Conservation (phyloP, 805 yeast genomes). For the Maudiozyma saulgeensis region DNA sequence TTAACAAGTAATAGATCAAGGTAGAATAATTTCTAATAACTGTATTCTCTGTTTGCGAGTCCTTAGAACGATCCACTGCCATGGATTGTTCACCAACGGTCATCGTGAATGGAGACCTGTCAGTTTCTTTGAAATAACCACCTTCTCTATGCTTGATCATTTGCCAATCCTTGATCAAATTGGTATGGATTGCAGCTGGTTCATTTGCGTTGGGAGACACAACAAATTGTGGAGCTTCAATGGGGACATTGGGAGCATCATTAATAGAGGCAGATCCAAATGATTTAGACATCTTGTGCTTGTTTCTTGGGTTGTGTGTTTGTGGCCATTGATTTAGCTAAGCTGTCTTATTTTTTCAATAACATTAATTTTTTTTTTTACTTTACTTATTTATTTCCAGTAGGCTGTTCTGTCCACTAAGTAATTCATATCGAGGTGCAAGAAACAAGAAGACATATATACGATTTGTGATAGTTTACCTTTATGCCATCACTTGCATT, state of each 20-base stretch:
- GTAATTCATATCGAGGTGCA: no score
- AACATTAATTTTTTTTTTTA: no score
- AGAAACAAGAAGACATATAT: no score
- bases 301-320: no score
- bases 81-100: slow-evolving; percentile 15
- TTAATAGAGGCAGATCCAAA: background rate
- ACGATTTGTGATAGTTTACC: no score
- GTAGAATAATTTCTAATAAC: slow-evolving; percentile 37
- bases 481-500: no score
- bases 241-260: background rate
- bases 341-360: no score
- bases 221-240: background rate
- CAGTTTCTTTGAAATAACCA: slow-evolving; percentile 50
- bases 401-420: no score
- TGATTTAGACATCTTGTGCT: no score
- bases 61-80: slow-evolving; percentile 13
- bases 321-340: no score
- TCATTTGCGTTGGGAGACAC: background rate
- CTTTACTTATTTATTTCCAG: no score
- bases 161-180: slow-evolving; percentile 30
- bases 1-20: slow-evolving; percentile 42
- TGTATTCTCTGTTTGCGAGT: slow-evolving; percentile 3
- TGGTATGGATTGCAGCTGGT: slow-evolving; percentile 11
- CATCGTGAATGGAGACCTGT: slow-evolving; percentile 39
- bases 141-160: slow-evolving; percentile 44